Percentiles rank a stretch among this genome's conserved stretches.
Evolutionary conservation across 768 basidiomycete species (phyloP).

Genomic region (Rhizopogon roseolus): DNA sequence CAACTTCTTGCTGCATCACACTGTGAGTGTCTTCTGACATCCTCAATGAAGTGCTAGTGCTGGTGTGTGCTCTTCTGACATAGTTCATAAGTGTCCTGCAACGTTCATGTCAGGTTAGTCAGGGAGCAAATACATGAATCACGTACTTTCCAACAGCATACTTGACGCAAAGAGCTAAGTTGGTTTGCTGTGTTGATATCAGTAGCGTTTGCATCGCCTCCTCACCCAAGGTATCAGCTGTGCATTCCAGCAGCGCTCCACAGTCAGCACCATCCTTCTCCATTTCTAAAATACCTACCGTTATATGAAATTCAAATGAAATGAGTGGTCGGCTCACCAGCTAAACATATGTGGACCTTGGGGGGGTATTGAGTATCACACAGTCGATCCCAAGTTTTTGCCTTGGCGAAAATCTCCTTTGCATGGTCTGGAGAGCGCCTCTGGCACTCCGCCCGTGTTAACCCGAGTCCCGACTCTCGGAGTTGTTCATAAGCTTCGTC

Average conservation of each 20-base stretch:
- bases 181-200: slow-evolving; percentile 21
- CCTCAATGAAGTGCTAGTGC: too few relatives aligned
- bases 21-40: too few relatives aligned
- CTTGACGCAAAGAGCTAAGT: slow-evolving; percentile 9
- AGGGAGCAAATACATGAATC: too few relatives aligned
- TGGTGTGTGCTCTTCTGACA: too few relatives aligned
- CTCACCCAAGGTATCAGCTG: slow-evolving; percentile 14
- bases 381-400: background rate
- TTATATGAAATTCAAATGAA: too few relatives aligned
- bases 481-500: slow-evolving; percentile 13
- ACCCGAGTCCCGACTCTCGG: slow-evolving; percentile 6
- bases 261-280: slow-evolving; percentile 8
- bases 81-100: too few relatives aligned
- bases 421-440: slow-evolving; percentile 10
- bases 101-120: too few relatives aligned
- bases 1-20: too few relatives aligned
- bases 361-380: background rate
- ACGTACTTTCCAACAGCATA: background rate
- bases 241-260: slow-evolving; percentile 11
- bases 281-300: slow-evolving; percentile 8
- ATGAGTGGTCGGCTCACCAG: too few relatives aligned
- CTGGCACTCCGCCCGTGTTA: slow-evolving; percentile 6
- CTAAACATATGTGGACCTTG: background rate
- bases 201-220: slow-evolving; percentile 14
- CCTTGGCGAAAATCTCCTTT: background rate